These are phyloP conservation scores for Aspergillus proliferans DNA, from an alignment of 2,329 filamentous ascomycete species.

Conservation along the genomic window DNA sequence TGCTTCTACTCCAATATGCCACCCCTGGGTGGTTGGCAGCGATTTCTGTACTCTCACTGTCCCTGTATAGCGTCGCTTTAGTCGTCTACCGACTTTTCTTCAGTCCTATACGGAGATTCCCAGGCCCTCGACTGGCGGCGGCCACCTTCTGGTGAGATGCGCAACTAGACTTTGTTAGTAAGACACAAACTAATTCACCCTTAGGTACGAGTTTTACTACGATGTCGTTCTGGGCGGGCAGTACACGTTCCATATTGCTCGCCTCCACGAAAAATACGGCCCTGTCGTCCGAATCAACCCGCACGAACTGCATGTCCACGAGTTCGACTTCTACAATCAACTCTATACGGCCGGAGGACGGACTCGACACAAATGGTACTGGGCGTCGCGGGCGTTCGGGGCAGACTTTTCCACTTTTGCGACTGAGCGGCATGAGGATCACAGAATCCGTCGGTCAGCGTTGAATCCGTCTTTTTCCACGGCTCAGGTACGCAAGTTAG, in stretches of 20 bases:
- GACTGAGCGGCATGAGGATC: slow-evolving; percentile 36
- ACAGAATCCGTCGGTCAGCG: slow-evolving; percentile 37
- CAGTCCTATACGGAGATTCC: background rate
- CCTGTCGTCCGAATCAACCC: slow-evolving; percentile 31
- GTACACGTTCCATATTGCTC: background rate
- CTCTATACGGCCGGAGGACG: slow-evolving; percentile 20
- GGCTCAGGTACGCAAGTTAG: slow-evolving; percentile 27
- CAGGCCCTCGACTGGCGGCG: background rate
- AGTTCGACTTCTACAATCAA: slow-evolving; percentile 29
- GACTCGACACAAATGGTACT: slow-evolving; percentile 15
- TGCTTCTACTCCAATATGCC: too few relatives aligned
- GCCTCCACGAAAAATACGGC: slow-evolving; percentile 32
- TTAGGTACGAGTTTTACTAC: background rate
- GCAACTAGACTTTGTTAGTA: too few relatives aligned
- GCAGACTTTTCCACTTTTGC: slow-evolving; percentile 16
- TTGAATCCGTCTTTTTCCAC: slow-evolving; percentile 43
- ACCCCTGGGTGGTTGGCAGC: too few relatives aligned
- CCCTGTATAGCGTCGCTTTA: slow-evolving; percentile 8
- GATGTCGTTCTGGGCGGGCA: background rate
- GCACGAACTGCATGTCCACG: slow-evolving; percentile 30
- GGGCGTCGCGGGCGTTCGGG: slow-evolving; percentile 11
- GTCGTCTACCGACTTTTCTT: background rate
- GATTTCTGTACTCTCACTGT: too few relatives aligned
- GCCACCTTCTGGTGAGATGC: background rate
- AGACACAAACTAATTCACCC: too few relatives aligned